These are phyloP conservation scores for Heritiera fomes DNA, from an alignment of 345 rosid species.

Conservation along the genomic window DNA sequence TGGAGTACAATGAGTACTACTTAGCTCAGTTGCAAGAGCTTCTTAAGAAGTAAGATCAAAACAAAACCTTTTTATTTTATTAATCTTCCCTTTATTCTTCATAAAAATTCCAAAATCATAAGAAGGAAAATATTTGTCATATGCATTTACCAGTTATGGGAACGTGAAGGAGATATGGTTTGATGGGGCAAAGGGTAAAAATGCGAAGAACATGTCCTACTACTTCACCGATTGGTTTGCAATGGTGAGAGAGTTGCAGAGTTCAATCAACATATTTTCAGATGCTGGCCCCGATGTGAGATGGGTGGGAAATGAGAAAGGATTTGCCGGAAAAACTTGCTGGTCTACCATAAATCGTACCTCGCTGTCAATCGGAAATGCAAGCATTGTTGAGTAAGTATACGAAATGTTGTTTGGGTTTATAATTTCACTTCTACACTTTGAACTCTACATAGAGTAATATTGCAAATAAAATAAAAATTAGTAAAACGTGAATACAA, in stretches of 20 bases:
- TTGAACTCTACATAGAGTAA: background rate
- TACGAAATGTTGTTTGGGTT: background rate
- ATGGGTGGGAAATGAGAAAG: constrained; percentile 70
- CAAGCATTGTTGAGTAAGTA: constrained; percentile 48
- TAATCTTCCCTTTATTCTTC: background rate
- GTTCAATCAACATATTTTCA: constrained; percentile 67
- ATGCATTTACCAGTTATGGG: constrained; percentile 46
- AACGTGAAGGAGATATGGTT: constrained; percentile 72
- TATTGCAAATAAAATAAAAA: background rate
- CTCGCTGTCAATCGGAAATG: constrained; percentile 61
- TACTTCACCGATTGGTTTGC: constrained; percentile 71
- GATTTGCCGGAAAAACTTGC: constrained; percentile 56
- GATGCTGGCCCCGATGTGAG: constrained; percentile 76
- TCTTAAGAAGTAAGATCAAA: constrained; percentile 41
- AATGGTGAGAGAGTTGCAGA: constrained; percentile 74
- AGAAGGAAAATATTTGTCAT: background rate
- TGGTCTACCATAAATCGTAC: constrained; percentile 76
- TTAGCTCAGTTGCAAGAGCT: constrained; percentile 72
- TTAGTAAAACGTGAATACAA: background rate
- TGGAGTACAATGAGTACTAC: constrained; percentile 70
- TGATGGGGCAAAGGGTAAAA: constrained; percentile 66
- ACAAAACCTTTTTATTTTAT: background rate
- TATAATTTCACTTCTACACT: too few relatives aligned
- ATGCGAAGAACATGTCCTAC: constrained; percentile 63
- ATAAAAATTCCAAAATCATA: background rate